These are phyloP conservation scores for Eucommia ulmoides DNA, from an alignment of 257 asterid genomes.

Conservation along the genomic window DNA sequence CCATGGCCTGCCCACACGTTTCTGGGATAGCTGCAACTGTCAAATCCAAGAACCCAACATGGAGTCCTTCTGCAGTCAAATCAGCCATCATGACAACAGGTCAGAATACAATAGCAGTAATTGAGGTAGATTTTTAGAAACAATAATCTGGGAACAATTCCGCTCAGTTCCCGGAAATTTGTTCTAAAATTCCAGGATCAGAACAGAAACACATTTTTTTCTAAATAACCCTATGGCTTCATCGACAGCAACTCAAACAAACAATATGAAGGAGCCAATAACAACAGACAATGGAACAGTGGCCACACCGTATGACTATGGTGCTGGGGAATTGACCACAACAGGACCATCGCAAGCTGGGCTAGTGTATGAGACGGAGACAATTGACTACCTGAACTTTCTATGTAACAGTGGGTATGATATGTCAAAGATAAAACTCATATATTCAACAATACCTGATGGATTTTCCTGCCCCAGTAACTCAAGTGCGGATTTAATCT, in stretches of 20 bases:
- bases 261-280: slow-evolving; percentile 41
- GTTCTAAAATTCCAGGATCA: too few relatives aligned
- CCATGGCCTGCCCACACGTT: background rate
- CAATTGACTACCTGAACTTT: slow-evolving; percentile 36
- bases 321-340: slow-evolving; percentile 66
- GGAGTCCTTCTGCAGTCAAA: background rate
- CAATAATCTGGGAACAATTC: background rate
- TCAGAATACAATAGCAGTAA: background rate
- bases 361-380: slow-evolving; percentile 61
- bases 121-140: background rate
- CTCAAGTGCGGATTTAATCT: slow-evolving; percentile 30
- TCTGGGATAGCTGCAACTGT: background rate
- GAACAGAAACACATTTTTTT: too few relatives aligned
- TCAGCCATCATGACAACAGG: background rate
- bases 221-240: background rate
- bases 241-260: slow-evolving; percentile 46
- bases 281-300: slow-evolving; percentile 33
- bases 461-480: slow-evolving; percentile 50
- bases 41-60: background rate
- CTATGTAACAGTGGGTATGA: slow-evolving; percentile 64
- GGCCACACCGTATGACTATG: slow-evolving; percentile 60
- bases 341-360: slow-evolving; percentile 61
- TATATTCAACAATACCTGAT: slow-evolving; percentile 31
- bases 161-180: too few relatives aligned
- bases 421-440: slow-evolving; percentile 29